Conservation (phyloP, 805 yeast genomes). For the Saccharomycopsis sp. region DNA sequence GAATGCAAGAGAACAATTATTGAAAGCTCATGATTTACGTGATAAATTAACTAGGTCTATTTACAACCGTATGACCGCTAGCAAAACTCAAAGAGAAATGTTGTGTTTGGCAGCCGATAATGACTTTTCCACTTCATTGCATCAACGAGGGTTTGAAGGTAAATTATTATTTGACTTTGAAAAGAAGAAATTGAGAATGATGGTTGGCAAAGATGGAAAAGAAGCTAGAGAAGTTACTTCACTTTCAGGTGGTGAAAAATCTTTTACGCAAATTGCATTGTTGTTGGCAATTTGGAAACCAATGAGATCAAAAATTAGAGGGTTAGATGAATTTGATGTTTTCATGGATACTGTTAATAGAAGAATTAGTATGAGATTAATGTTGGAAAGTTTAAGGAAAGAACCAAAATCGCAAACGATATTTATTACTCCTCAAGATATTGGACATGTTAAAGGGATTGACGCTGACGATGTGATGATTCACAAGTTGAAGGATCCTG, state of each 20-base stretch:
- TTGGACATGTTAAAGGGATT: constrained; percentile 53
- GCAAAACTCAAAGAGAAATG: constrained; percentile 33
- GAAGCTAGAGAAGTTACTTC: constrained; percentile 68
- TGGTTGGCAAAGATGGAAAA: constrained; percentile 51
- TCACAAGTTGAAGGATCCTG: constrained; percentile 40
- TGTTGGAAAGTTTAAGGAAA: constrained; percentile 58
- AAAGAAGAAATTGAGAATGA: constrained; percentile 43
- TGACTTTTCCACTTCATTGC: constrained; percentile 54
- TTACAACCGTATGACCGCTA: constrained; percentile 36
- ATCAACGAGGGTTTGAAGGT: constrained; percentile 69
- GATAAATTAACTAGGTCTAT: constrained; percentile 32
- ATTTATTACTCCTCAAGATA: constrained; percentile 91
- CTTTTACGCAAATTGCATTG: constrained; percentile 85
- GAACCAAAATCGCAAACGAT: constrained; percentile 75
- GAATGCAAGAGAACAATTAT: constrained; percentile 30
- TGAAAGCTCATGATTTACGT: constrained; percentile 27
- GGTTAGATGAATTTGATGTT: constrained; percentile 94
- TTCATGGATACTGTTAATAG: constrained; percentile 95
- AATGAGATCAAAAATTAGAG: constrained; percentile 82
- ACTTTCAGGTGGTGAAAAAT: constrained; percentile 94
- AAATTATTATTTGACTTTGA: constrained; percentile 55
- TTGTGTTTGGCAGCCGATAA: constrained; percentile 43
- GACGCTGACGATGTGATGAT: constrained; percentile 59
- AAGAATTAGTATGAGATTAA: constrained; percentile 64
- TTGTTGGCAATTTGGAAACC: constrained; percentile 87